Percentiles rank a stretch among this genome's conserved stretches.
phyloP scores from a whole-genome alignment of 1,284 basidiomycete species.

The Sutorius eximius region DNA sequence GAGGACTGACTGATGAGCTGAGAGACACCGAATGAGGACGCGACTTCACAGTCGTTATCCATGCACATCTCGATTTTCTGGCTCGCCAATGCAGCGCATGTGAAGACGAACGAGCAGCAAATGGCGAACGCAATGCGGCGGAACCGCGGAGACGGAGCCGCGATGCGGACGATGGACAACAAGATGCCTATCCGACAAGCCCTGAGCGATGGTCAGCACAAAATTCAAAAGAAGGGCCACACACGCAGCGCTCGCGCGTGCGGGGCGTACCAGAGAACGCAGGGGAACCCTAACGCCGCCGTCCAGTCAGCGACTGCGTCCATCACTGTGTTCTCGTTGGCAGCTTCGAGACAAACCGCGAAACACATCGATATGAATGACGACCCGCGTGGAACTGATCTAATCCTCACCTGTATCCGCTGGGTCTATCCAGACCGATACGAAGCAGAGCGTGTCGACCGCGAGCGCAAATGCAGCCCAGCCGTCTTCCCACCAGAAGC shows the following conservation, averaged over 20 bases:
- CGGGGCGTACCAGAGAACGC: conserved; percentile 23
- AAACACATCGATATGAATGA: neutral
- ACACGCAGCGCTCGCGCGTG: no score
- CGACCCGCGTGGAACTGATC: neutral
- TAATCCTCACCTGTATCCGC: conserved; percentile 7
- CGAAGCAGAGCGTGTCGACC: conserved; percentile 19
- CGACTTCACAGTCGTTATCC: conserved; percentile 2
- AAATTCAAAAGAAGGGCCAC: neutral
- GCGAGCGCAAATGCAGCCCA: conserved; percentile 27
- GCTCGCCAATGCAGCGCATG: conserved; percentile 23
- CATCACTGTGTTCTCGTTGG: neutral
- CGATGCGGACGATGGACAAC: conserved; percentile 24
- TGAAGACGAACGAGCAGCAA: conserved; percentile 19
- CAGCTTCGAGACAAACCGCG: neutral
- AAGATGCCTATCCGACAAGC: conserved; percentile 28
- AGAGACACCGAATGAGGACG: conserved; percentile 6
- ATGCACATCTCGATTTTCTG: conserved; percentile 19
- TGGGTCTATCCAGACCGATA: neutral
- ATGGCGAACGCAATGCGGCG: conserved; percentile 8
- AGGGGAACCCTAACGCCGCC: conserved; percentile 14
- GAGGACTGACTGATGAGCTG: conserved; percentile 25
- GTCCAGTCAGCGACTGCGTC: conserved; percentile 16
- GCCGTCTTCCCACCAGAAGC: conserved; percentile 33
- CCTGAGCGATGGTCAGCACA: conserved; percentile 13
- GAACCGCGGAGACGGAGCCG: conserved; percentile 9